phyloP scores from a whole-genome alignment of 2,329 filamentous ascomycete genomes.

The Magnaporthiopsis poae region DNA sequence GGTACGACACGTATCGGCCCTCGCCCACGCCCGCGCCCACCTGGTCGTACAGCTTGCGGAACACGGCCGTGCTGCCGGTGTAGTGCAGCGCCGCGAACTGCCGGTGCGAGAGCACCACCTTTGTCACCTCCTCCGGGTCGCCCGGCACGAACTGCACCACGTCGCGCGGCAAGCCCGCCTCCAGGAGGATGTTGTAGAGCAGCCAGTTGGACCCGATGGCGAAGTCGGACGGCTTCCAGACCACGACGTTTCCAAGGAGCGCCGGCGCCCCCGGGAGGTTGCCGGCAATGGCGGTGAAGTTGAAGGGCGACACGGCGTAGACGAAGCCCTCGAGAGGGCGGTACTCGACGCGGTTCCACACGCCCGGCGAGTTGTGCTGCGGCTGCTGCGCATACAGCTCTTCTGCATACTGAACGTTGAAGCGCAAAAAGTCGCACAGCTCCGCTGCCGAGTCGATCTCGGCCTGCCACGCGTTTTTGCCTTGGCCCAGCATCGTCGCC shows the following conservation, averaged over 20 bases:
- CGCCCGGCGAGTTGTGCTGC: slow-evolving; percentile 66
- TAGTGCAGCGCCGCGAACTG: slow-evolving; percentile 89
- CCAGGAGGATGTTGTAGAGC: slow-evolving; percentile 78
- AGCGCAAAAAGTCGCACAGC: slow-evolving; percentile 82
- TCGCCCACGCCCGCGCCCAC: slow-evolving; percentile 74
- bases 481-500: slow-evolving; percentile 88
- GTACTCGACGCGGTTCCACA: slow-evolving; percentile 90
- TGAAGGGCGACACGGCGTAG: slow-evolving; percentile 89
- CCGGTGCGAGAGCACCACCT: slow-evolving; percentile 62
- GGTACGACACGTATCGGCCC: slow-evolving; percentile 71
- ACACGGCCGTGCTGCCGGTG: slow-evolving; percentile 85
- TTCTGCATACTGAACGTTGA: slow-evolving; percentile 89
- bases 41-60: slow-evolving; percentile 77
- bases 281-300: slow-evolving; percentile 89
- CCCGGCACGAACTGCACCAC: slow-evolving; percentile 93
- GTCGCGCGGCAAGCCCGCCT: slow-evolving; percentile 78
- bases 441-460: slow-evolving; percentile 95
- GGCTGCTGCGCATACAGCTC: slow-evolving; percentile 85
- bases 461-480: slow-evolving; percentile 98
- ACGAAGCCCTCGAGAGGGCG: slow-evolving; percentile 88
- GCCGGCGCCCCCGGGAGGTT: slow-evolving; percentile 78
- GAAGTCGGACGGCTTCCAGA: slow-evolving; percentile 92
- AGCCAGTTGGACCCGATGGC: slow-evolving; percentile 88
- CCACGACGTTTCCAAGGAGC: slow-evolving; percentile 83
- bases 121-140: slow-evolving; percentile 74